phyloP scores from a whole-genome alignment of 257 asterid genomes.

The Ligustrum vulgare region DNA sequence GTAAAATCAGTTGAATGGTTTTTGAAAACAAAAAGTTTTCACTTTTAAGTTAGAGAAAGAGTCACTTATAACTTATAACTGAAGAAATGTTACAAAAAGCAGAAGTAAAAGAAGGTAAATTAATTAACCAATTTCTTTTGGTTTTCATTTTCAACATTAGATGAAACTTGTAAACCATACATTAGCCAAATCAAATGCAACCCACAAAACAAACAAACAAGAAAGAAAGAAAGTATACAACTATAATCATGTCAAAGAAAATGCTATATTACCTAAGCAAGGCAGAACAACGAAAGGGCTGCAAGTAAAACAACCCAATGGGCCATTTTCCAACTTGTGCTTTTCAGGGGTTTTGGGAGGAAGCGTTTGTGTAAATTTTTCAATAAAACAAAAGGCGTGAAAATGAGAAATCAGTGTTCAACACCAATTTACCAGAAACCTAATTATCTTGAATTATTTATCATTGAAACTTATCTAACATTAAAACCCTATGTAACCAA shows the following conservation, averaged over 20 bases:
- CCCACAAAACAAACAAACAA: not conserved
- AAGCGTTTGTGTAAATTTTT: not conserved
- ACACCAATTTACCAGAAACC: not conserved
- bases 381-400: not conserved
- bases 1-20: too few species aligned
- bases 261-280: slow-evolving; percentile 31
- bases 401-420: not conserved
- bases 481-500: too few species aligned
- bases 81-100: too few species aligned
- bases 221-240: not conserved
- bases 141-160: slow-evolving; percentile 38
- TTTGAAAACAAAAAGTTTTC: not conserved
- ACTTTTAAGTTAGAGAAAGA: not conserved
- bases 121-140: too few species aligned
- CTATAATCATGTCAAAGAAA: not conserved
- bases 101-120: too few species aligned
- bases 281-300: slow-evolving; percentile 44
- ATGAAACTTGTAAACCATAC: slow-evolving; percentile 44
- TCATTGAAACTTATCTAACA: too few species aligned
- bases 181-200: too few species aligned
- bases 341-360: too few species aligned
- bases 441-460: too few species aligned
- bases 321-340: slow-evolving; percentile 24
- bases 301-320: slow-evolving; percentile 39
- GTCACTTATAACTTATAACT: too few species aligned